Evolutionary conservation across 2,329 filamentous ascomycete species (phyloP), one percentile per base, ranked within the genome.

Genomic region (Talaromyces sp.): DNA sequence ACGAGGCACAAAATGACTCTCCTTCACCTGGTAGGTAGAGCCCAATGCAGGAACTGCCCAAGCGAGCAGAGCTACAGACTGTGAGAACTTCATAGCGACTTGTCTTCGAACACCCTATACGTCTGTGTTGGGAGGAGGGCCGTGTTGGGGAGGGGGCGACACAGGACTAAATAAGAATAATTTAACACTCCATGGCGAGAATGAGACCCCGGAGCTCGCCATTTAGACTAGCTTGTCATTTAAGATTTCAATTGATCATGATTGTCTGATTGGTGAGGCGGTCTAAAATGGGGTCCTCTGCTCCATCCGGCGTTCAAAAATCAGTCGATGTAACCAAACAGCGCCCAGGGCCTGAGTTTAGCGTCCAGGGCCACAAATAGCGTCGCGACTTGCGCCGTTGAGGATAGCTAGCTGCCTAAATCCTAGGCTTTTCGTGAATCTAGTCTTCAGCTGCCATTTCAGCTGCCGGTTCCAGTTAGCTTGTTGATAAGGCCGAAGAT

Each of bases 1-100:
- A 38, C 58, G 26, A 32, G 58, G 58, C 46, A 60, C 49, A 29
- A n/a, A 29, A 19, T 52, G 49, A 29, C 8, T 26, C 49, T 52
- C 49, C 49, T 52, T 52, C 49, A 52, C 49, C 27, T 52, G 49
- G 21, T 52, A 52, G 19, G 24, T n/a, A 29, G 49, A 52, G 21
- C 49, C 49, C 24, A 52, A 29, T 17, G 27, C 49, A 52, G 49
- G 49, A 10, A 29, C 26, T n/a, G 27, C 49, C 14, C 14, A 52
- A 52, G 49, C 49, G 17, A 52, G 49, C 49, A 52, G 49, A 26
- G 49, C 49, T 29, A n/a, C 21, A 52, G 49, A 29, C 17, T n/a
- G 49, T 26, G 27, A 52, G 24, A 52, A 52, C 27, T 31, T 52
- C 49, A 52, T 52, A n/a, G 27, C 24, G 49, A 29, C 49, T 29